Percentiles rank a stretch among this genome's conserved stretches.
phyloP scores from a whole-genome alignment of 768 basidiomycete genomes.

The Boletus coccyginus region DNA sequence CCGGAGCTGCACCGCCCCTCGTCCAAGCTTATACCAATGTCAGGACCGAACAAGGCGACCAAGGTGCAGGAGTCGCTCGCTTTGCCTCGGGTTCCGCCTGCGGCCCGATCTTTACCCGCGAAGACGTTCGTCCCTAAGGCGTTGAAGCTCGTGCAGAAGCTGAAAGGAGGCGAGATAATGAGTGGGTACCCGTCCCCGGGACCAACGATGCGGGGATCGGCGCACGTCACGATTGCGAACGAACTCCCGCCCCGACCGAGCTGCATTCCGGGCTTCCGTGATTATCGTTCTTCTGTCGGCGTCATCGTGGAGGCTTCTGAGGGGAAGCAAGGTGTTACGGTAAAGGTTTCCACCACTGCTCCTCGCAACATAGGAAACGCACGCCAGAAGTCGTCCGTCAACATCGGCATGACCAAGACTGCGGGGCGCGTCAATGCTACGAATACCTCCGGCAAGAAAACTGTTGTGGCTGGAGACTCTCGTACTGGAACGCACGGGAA shows the following conservation, averaged over 20 bases:
- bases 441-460: neutral
- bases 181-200: too few species aligned
- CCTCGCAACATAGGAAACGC: neutral
- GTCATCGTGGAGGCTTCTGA: neutral
- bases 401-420: neutral
- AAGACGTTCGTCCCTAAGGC: neutral
- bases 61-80: neutral
- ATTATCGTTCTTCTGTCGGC: neutral
- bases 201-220: neutral
- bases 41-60: neutral
- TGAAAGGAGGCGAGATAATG: neutral
- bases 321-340: neutral
- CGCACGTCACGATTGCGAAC: neutral
- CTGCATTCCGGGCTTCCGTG: neutral
- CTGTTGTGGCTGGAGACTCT: neutral
- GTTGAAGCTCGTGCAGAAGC: neutral
- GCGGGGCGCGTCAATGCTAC: neutral
- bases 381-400: neutral
- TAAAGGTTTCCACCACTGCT: neutral
- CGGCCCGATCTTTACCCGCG: neutral
- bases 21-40: neutral
- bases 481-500: neutral
- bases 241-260: neutral
- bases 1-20: neutral
- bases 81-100: neutral